Conservation (phyloP, 331 rosid genomes). For the Saraca asoca region DNA sequence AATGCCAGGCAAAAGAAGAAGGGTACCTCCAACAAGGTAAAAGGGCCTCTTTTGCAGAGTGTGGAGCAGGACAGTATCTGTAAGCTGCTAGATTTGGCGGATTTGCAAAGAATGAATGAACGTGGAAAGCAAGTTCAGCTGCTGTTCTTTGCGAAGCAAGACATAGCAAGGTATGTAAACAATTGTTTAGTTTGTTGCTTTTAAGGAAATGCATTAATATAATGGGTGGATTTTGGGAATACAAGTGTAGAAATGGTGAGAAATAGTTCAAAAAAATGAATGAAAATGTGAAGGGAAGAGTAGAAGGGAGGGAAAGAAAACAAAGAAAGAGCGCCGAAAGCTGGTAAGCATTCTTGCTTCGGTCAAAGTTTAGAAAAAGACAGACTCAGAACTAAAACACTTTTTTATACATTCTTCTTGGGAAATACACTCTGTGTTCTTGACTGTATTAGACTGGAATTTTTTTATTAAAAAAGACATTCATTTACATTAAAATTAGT, state of each 20-base stretch:
- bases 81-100: constrained; percentile 51
- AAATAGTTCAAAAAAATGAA: too few relatives aligned
- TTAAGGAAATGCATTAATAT: constrained; percentile 27
- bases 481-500: too few relatives aligned
- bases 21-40: constrained; percentile 41
- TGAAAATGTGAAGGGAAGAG: too few relatives aligned
- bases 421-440: constrained; percentile 30
- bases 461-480: too few relatives aligned
- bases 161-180: background rate
- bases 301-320: background rate
- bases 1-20: constrained; percentile 32
- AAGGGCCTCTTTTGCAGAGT: background rate
- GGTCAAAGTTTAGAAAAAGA: constrained; percentile 66
- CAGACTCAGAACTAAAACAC: constrained; percentile 29
- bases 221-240: constrained; percentile 8
- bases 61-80: background rate
- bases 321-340: constrained; percentile 75
- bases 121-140: constrained; percentile 41
- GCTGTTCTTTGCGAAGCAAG: constrained; percentile 24
- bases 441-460: background rate
- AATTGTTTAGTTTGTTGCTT: background rate
- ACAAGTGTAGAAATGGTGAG: background rate
- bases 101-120: constrained; percentile 34
- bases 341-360: constrained; percentile 40
- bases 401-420: constrained; percentile 28